Percentiles rank a stretch among this genome's conserved stretches.
Conservation (phyloP, 345 rosid species). For the Salix udensis region DNA sequence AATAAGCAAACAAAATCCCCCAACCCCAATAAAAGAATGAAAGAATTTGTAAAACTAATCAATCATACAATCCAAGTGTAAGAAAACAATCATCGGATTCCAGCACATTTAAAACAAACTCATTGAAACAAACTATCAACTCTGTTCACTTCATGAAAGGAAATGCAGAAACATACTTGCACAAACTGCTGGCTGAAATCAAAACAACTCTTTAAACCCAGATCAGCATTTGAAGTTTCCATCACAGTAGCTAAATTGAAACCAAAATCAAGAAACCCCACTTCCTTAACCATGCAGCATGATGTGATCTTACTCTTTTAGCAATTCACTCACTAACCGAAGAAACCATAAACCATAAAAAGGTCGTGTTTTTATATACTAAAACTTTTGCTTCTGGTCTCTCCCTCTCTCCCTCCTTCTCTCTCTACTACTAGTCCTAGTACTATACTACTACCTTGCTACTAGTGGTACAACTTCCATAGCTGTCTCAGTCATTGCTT, state of each 20-base stretch:
- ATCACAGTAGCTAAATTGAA: conserved; percentile 27
- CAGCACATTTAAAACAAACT: conserved; percentile 43
- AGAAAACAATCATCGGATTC: conserved; percentile 94
- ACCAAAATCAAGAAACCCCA: conserved; percentile 23
- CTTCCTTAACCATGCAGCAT: conserved; percentile 18
- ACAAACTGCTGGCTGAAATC: conserved; percentile 32
- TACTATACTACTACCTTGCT: conserved; percentile 21
- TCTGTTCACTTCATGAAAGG: conserved; percentile 28
- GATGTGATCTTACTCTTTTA: conserved; percentile 15
- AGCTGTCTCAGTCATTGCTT: conserved; percentile 39
- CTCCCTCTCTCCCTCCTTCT: conserved; percentile 1
- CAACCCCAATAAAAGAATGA: conserved; percentile 68
- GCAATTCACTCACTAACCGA: conserved; percentile 35
- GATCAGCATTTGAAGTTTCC: conserved; percentile 37
- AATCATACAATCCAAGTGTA: conserved; percentile 36
- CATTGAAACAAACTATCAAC: conserved; percentile 39
- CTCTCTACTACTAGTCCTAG: conserved; percentile 27
- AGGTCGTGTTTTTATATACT: conserved; percentile 34
- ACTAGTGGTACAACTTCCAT: conserved; percentile 21
- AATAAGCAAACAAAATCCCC: conserved; percentile 15
- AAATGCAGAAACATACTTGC: conserved; percentile 37
- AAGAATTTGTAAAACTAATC: conserved; percentile 49
- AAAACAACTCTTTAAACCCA: conserved; percentile 36
- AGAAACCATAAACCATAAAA: conserved; percentile 39
- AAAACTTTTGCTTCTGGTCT: conserved; percentile 10